Conservation (phyloP, 208 protist species). For the Trypanosoma caninum region DNA sequence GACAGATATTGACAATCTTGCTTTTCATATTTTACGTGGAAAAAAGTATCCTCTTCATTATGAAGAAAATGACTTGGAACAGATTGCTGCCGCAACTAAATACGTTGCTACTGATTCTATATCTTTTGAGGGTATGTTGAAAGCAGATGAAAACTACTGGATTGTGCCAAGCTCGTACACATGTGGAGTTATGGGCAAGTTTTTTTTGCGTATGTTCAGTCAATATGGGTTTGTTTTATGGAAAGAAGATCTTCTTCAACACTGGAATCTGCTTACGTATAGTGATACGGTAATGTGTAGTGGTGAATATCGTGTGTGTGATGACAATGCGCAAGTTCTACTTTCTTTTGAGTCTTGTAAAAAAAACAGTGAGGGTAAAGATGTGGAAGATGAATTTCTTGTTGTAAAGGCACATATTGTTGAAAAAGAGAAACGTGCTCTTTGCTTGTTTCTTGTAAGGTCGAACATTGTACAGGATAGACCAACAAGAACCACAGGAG, state of each 20-base stretch:
- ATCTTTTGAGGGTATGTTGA: constrained; percentile 55
- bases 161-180: constrained; percentile 64
- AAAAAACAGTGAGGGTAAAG: constrained; percentile 1
- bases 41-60: constrained; percentile 61
- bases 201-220: constrained; percentile 55
- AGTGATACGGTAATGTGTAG: constrained; percentile 27
- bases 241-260: constrained; percentile 37
- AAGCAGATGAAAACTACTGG: constrained; percentile 69
- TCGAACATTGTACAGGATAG: constrained; percentile 20
- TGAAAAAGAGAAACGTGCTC: constrained; percentile 6
- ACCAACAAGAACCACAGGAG: constrained; percentile 31
- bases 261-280: constrained; percentile 50
- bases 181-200: constrained; percentile 45
- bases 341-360: constrained; percentile 26
- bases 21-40: constrained; percentile 56
- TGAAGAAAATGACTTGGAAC: constrained; percentile 12
- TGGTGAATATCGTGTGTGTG: constrained; percentile 49
- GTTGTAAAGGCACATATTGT: constrained; percentile 21
- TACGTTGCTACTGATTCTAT: constrained; percentile 51
- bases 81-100: constrained; percentile 27
- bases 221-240: constrained; percentile 44
- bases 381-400: constrained; percentile 1
- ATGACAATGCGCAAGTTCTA: constrained; percentile 58
- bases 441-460: constrained; percentile 27
- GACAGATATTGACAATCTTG: constrained; percentile 46